These are phyloP conservation scores for Penicillium turbatum DNA, from an alignment of 495 filamentous ascomycete species.

Conservation along the genomic window DNA sequence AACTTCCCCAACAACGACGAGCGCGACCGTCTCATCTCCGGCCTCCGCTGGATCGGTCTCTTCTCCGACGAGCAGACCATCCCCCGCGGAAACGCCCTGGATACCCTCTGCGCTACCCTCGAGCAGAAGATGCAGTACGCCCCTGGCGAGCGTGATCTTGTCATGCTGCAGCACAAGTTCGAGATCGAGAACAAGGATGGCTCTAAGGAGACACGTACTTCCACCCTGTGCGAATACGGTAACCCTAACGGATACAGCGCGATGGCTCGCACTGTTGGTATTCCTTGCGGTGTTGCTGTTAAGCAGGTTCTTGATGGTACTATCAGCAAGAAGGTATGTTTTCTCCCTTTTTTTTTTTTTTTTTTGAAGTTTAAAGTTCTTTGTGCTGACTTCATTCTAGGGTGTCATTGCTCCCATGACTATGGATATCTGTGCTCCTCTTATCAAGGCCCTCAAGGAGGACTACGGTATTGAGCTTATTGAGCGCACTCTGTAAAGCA, in stretches of 20 bases:
- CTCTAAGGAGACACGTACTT: slow-evolving; percentile 67
- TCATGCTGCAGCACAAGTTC: slow-evolving; percentile 92
- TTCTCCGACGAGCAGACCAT: slow-evolving; percentile 73
- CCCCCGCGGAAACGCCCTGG: slow-evolving; percentile 74
- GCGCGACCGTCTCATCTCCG: slow-evolving; percentile 68
- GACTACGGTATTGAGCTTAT: slow-evolving; percentile 10
- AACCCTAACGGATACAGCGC: slow-evolving; percentile 75
- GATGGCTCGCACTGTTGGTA: slow-evolving; percentile 71
- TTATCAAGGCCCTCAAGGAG: slow-evolving; percentile 57
- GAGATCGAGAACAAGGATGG: slow-evolving; percentile 81
- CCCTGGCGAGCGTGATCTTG: slow-evolving; percentile 77
- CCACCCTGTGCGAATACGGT: slow-evolving; percentile 84
- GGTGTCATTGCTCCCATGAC: slow-evolving; percentile 81
- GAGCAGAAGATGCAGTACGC: slow-evolving; percentile 91
- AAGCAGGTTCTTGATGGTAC: slow-evolving; percentile 82
- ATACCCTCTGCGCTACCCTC: slow-evolving; percentile 84
- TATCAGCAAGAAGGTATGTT: slow-evolving; percentile 57
- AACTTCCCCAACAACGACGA: slow-evolving; percentile 67
- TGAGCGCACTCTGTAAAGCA: slow-evolving; percentile 11
- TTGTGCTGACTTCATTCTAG: slow-evolving; percentile 10
- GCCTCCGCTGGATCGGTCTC: slow-evolving; percentile 80
- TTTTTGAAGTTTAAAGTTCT: not conserved
- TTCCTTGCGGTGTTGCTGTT: slow-evolving; percentile 59
- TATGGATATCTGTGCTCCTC: slow-evolving; percentile 60
- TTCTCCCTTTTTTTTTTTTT: not conserved